These are phyloP conservation scores for Helotiales sp. DNA, from an alignment of 2,329 filamentous ascomycete genomes.

Conservation along the genomic window DNA sequence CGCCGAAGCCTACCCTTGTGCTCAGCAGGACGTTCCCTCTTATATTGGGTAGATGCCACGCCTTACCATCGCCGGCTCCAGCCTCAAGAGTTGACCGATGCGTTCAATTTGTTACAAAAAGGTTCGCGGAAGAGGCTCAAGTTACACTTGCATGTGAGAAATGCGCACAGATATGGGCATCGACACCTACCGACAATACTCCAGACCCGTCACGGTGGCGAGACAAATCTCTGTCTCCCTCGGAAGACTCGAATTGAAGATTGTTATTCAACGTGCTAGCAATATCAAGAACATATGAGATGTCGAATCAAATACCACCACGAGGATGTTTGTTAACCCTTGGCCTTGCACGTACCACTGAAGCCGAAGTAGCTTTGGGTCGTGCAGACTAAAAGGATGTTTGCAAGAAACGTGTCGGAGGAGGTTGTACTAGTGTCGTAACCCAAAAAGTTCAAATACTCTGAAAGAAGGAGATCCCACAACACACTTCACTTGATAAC, in stretches of 20 bases:
- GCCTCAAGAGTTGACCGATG: neutral
- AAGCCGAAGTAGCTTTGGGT: too few relatives aligned
- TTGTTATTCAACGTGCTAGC: too few relatives aligned
- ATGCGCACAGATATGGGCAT: constrained; percentile 10
- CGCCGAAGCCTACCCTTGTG: constrained; percentile 1
- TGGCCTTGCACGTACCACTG: too few relatives aligned
- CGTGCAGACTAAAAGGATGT: too few relatives aligned
- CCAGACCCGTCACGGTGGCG: neutral
- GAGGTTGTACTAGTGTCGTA: too few relatives aligned
- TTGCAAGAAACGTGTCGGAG: too few relatives aligned
- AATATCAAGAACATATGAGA: too few relatives aligned
- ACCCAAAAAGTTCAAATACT: too few relatives aligned
- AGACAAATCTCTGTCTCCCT: neutral
- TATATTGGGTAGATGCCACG: constrained; percentile 12
- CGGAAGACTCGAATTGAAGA: neutral
- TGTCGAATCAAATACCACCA: too few relatives aligned
- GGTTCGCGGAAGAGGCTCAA: neutral
- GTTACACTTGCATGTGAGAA: neutral
- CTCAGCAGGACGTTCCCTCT: constrained; percentile 9
- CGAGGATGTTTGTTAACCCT: too few relatives aligned
- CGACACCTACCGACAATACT: neutral
- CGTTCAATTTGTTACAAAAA: neutral
- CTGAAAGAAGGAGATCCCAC: too few relatives aligned
- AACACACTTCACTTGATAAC: too few relatives aligned
- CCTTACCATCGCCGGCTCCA: neutral